phyloP scores from a whole-genome alignment of 495 filamentous ascomycete genomes.

The Aspergillus steynii region DNA sequence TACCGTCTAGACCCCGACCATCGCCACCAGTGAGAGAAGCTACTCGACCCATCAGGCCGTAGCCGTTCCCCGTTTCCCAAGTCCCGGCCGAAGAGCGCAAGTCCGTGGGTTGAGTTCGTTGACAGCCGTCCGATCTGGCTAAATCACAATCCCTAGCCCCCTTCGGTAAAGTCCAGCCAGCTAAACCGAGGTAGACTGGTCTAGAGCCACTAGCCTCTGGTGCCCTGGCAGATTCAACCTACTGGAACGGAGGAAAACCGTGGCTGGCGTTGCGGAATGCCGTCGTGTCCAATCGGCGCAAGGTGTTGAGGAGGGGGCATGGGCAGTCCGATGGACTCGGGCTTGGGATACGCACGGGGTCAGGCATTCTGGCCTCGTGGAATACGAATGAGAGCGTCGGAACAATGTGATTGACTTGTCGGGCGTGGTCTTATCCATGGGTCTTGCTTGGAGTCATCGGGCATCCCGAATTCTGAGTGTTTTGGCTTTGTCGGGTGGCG shows the following conservation, averaged over 20 bases:
- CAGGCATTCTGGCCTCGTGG: neutral
- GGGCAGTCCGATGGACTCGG: neutral
- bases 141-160: neutral
- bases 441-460: neutral
- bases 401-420: neutral
- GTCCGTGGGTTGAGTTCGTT: too few relatives aligned
- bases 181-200: neutral
- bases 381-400: neutral
- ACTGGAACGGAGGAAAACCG: neutral
- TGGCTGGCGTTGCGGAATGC: neutral
- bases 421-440: neutral
- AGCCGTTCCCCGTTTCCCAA: neutral
- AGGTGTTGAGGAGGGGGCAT: too few relatives aligned
- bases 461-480: neutral
- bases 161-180: neutral
- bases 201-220: neutral
- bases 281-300: too few relatives aligned
- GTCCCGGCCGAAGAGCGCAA: neutral
- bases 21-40: too few relatives aligned
- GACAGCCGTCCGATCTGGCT: neutral
- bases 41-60: too few relatives aligned
- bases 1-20: neutral
- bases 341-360: neutral
- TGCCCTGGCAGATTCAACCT: neutral
- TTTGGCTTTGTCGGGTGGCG: neutral